Conservation (phyloP, 1,284 basidiomycete genomes). For the Leccinum fallax region DNA sequence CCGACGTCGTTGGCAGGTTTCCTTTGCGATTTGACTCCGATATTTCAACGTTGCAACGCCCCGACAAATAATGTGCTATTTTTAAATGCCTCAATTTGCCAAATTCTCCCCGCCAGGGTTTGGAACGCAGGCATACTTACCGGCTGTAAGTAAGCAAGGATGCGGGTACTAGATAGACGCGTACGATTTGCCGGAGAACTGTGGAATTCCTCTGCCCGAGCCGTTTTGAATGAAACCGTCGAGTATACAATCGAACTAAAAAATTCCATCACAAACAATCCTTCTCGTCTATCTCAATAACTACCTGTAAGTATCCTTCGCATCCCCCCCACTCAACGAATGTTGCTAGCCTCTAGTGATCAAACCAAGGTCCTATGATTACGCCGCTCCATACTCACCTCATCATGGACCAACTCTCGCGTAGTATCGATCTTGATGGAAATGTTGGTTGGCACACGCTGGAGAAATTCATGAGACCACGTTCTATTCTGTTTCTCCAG, state of each 20-base stretch:
- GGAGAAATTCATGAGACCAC: conserved; percentile 12
- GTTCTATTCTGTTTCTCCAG: no score
- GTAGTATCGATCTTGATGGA: conserved; percentile 39
- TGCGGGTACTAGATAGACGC: no score
- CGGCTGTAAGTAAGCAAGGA: no score
- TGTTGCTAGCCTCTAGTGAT: background rate
- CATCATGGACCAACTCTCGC: conserved; percentile 32
- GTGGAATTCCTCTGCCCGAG: no score
- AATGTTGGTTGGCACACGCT: conserved; percentile 35
- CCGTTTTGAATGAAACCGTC: no score
- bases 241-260: no score
- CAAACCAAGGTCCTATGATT: background rate
- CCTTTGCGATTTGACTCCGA: background rate
- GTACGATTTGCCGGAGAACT: no score
- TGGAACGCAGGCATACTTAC: background rate
- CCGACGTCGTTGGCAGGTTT: no score
- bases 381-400: conserved; percentile 20
- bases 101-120: background rate
- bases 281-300: background rate
- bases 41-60: background rate
- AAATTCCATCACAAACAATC: background rate
- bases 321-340: background rate
- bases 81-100: background rate
- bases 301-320: background rate
- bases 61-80: background rate